phyloP scores from a whole-genome alignment of 495 filamentous ascomycete species.

The Chaetomium tenue region DNA sequence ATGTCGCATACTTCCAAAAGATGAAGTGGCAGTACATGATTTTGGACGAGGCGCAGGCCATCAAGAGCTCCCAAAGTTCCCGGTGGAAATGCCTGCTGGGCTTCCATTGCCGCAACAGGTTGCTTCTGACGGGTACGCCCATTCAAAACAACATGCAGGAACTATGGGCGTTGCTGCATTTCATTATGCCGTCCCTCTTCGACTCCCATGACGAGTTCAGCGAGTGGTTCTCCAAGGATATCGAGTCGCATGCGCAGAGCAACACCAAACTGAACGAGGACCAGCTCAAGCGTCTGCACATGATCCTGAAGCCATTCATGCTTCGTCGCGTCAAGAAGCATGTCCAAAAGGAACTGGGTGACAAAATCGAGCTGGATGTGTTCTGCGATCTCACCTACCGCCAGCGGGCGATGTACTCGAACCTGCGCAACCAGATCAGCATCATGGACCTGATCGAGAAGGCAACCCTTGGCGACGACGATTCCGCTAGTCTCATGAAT shows the following conservation, averaged over 20 bases:
- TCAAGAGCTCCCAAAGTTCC: slow-evolving; percentile 95
- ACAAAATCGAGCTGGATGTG: slow-evolving; percentile 95
- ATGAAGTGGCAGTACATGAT: slow-evolving; percentile 99
- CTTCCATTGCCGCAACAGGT: slow-evolving; percentile 92
- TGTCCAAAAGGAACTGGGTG: slow-evolving; percentile 95
- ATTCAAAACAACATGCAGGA: slow-evolving; percentile 99
- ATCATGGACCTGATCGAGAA: slow-evolving; percentile 99
- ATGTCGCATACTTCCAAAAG: slow-evolving; percentile 96
- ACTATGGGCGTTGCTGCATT: slow-evolving; percentile 94
- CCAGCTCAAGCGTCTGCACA: slow-evolving; percentile 91
- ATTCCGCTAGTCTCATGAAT: slow-evolving; percentile 96
- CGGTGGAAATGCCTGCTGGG: slow-evolving; percentile 94
- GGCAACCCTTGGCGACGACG: slow-evolving; percentile 90
- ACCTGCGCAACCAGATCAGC: slow-evolving; percentile 91
- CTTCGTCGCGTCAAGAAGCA: slow-evolving; percentile 98
- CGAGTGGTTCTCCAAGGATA: slow-evolving; percentile 99
- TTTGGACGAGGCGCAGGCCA: slow-evolving; percentile 95
- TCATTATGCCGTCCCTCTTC: slow-evolving; percentile 98
- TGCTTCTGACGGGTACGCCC: slow-evolving; percentile 92
- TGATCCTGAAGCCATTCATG: slow-evolving; percentile 99
- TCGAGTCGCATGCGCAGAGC: slow-evolving; percentile 96
- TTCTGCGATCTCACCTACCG: slow-evolving; percentile 97
- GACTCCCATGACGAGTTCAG: slow-evolving; percentile 99
- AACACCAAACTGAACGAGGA: slow-evolving; percentile 99
- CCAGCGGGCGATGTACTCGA: slow-evolving; percentile 90